Percentiles rank a stretch among this genome's conserved stretches.
Conservation (phyloP, 331 rosid species). For the Quercus lobata region DNA sequence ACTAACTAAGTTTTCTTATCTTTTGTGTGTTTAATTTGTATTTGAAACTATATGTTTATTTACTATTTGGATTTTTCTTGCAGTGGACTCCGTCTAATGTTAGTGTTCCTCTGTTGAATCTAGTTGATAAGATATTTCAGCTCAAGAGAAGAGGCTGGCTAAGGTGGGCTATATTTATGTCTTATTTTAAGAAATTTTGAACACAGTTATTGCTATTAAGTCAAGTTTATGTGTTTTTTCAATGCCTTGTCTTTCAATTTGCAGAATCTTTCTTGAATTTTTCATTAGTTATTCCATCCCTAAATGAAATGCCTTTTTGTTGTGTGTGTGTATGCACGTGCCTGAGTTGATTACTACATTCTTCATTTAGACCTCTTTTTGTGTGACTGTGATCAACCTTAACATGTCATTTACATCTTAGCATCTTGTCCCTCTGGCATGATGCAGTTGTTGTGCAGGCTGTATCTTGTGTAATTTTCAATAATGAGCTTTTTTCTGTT, state of each 20-base stretch:
- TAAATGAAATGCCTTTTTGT: background rate
- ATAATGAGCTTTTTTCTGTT: background rate
- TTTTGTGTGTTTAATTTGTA: background rate
- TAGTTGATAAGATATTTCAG: constrained; percentile 97
- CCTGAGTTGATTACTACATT: background rate
- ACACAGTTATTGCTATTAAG: background rate
- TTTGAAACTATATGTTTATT: constrained; percentile 5
- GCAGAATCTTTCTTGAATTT: background rate
- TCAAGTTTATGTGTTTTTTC: constrained; percentile 1
- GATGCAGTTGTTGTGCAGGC: background rate
- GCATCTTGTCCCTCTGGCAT: background rate
- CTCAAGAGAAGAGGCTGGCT: constrained; percentile 99
- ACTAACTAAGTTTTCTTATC: background rate
- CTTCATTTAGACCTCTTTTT: background rate
- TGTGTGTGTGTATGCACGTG: background rate
- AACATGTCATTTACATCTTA: background rate
- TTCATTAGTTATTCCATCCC: background rate
- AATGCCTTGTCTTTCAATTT: constrained; percentile 1
- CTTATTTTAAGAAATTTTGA: background rate
- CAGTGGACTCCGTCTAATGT: constrained; percentile 98
- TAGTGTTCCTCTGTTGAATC: constrained; percentile 84
- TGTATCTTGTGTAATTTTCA: background rate
- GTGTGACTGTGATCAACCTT: background rate
- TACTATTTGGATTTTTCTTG: constrained; percentile 26
- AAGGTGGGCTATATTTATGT: constrained; percentile 51